A percentile compares a stretch with the other conserved stretches of the same genome.
phyloP scores from a whole-genome alignment of 768 basidiomycete species.

The Leucocoprinus birnbaumii region DNA sequence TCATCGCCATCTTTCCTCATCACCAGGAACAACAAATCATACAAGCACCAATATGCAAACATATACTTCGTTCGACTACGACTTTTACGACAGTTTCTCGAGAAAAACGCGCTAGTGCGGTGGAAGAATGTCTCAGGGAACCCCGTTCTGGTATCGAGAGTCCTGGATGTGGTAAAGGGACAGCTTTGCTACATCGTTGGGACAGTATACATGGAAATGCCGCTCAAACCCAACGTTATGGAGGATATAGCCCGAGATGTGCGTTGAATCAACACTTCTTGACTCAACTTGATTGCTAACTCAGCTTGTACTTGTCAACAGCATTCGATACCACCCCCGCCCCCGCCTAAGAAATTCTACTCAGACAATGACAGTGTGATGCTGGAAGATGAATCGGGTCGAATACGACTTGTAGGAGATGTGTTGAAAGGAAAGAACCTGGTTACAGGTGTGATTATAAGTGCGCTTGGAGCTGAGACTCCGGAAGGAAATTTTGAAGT shows the following conservation, averaged over 20 bases:
- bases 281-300: constrained; percentile 1
- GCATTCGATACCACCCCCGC: constrained; percentile 89
- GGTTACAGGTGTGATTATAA: constrained; percentile 91
- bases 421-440: constrained; percentile 55
- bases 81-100: constrained; percentile 36
- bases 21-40: constrained; percentile 39
- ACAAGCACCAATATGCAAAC: constrained; percentile 55
- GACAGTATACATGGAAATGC: constrained; percentile 99
- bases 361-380: constrained; percentile 79
- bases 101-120: constrained; percentile 33
- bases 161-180: constrained; percentile 84
- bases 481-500: constrained; percentile 91
- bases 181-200: constrained; percentile 89
- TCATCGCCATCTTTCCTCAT: constrained; percentile 46
- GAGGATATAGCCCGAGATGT: constrained; percentile 94
- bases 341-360: constrained; percentile 69
- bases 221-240: constrained; percentile 96
- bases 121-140: constrained; percentile 53
- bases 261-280: background rate
- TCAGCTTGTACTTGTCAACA: constrained; percentile 26
- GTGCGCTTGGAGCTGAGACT: constrained; percentile 89
- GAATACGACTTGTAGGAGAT: constrained; percentile 84
- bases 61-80: constrained; percentile 51
- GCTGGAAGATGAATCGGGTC: constrained; percentile 95
- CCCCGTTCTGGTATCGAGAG: constrained; percentile 70